These are phyloP conservation scores for Trypanosoma brucei DNA, from an alignment of 208 protist genomes.

Conservation along the genomic window DNA sequence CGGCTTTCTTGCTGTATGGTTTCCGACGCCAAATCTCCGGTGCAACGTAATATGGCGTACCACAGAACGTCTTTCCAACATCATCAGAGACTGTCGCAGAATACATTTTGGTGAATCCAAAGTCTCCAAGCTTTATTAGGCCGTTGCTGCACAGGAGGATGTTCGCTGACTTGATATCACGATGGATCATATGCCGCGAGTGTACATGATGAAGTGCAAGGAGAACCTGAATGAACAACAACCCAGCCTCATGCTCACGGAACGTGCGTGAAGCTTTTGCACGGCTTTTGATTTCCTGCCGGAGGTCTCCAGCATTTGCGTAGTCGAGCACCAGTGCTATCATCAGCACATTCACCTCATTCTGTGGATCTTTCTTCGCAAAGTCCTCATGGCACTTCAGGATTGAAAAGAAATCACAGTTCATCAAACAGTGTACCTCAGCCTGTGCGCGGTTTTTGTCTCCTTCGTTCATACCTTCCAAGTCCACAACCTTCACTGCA, in stretches of 20 bases:
- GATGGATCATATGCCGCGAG: conserved; percentile 75
- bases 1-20: conserved; percentile 91
- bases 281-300: conserved; percentile 46
- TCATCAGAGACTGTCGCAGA: conserved; percentile 46
- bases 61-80: conserved; percentile 69
- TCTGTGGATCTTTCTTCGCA: conserved; percentile 13
- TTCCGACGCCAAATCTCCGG: conserved; percentile 90
- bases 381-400: conserved; percentile 32
- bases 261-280: conserved; percentile 20
- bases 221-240: conserved; percentile 70
- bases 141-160: conserved; percentile 77
- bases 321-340: conserved; percentile 67
- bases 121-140: conserved; percentile 83
- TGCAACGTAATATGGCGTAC: conserved; percentile 89
- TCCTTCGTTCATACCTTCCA: conserved; percentile 20
- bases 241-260: conserved; percentile 43
- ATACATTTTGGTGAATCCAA: conserved; percentile 78
- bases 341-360: conserved; percentile 32
- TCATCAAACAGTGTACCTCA: conserved; percentile 33
- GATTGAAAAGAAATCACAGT: conserved; percentile 50
- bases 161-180: conserved; percentile 86
- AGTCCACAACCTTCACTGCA: conserved; percentile 40
- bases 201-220: conserved; percentile 83
- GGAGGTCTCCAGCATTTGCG: conserved; percentile 63
- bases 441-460: conserved; percentile 20